Percentiles rank a stretch among this genome's conserved stretches.
phyloP scores from a whole-genome alignment of 441 rosid genomes.

The Populus hybrid region DNA sequence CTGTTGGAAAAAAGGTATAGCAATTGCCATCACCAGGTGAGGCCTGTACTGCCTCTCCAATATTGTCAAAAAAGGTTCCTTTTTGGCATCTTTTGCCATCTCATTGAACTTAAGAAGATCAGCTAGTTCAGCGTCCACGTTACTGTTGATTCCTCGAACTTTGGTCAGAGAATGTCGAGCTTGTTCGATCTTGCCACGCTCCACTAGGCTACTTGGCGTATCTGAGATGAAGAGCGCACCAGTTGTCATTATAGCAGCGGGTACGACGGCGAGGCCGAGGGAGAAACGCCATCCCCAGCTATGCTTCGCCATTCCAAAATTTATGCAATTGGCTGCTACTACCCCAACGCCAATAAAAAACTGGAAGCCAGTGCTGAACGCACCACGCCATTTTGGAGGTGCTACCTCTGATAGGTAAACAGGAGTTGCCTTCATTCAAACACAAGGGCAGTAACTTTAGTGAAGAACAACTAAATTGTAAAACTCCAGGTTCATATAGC shows the following conservation, averaged over 20 bases:
- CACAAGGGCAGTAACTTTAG: not conserved
- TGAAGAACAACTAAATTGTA: not conserved
- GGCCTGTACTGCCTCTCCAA: conserved; percentile 65
- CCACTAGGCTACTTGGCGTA: conserved; percentile 66
- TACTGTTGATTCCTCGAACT: conserved; percentile 39
- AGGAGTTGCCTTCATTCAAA: conserved; percentile 58
- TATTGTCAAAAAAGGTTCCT: conserved; percentile 52
- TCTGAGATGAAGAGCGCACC: conserved; percentile 71
- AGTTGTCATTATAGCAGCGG: conserved; percentile 62
- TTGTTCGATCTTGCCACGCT: conserved; percentile 52
- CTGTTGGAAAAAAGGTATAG: conserved; percentile 68
- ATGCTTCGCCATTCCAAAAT: too few species aligned
- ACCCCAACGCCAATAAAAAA: too few species aligned
- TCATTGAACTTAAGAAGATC: conserved; percentile 52
- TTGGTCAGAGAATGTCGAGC: conserved; percentile 55
- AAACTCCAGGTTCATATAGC: not conserved
- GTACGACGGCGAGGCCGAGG: conserved; percentile 61
- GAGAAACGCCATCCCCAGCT: conserved; percentile 17
- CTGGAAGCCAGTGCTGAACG: too few species aligned
- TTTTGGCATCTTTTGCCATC: conserved; percentile 35
- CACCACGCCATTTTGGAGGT: not conserved
- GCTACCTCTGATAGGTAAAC: conserved; percentile 77
- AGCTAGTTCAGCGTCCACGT: conserved; percentile 49
- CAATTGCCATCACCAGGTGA: conserved; percentile 64
- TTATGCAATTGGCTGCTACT: too few species aligned